phyloP scores from a whole-genome alignment of 768 basidiomycete species.

The Mrakia blollopis region DNA sequence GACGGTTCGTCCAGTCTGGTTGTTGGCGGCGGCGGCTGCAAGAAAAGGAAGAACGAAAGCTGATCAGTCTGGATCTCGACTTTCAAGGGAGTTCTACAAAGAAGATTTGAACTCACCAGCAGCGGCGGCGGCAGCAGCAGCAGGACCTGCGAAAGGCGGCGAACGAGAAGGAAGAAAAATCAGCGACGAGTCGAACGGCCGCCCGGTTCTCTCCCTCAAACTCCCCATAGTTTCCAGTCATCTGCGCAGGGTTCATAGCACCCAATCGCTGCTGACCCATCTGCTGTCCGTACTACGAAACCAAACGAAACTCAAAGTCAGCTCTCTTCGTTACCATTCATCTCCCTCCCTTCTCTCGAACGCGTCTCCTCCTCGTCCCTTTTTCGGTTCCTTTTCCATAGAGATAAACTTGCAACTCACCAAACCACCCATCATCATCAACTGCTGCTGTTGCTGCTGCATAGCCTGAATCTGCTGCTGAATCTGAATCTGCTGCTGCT shows the following conservation, averaged over 20 bases:
- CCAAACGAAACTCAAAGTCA: conserved; percentile 22
- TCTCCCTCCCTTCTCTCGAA: not conserved
- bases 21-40: conserved; percentile 58
- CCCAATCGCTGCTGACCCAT: conserved; percentile 31
- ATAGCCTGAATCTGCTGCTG: conserved; percentile 25
- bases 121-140: conserved; percentile 63
- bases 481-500: conserved; percentile 36
- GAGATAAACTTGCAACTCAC: not conserved
- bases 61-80: too few relatives aligned
- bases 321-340: too few relatives aligned
- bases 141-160: conserved; percentile 46
- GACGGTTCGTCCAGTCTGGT: conserved; percentile 74
- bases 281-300: conserved; percentile 36
- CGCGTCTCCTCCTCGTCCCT: not conserved
- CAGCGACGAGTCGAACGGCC: not conserved
- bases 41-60: conserved; percentile 50
- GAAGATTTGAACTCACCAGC: conserved; percentile 4
- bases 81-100: not conserved
- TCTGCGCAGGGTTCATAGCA: conserved; percentile 41
- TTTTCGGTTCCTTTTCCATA: not conserved
- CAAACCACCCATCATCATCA: conserved; percentile 48
- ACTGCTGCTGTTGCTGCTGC: conserved; percentile 23
- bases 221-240: conserved; percentile 61
- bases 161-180: too few relatives aligned
- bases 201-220: not conserved